Evolutionary conservation across 2,329 filamentous ascomycete genomes (phyloP).

Genomic region (Gyromitra esculenta): DNA sequence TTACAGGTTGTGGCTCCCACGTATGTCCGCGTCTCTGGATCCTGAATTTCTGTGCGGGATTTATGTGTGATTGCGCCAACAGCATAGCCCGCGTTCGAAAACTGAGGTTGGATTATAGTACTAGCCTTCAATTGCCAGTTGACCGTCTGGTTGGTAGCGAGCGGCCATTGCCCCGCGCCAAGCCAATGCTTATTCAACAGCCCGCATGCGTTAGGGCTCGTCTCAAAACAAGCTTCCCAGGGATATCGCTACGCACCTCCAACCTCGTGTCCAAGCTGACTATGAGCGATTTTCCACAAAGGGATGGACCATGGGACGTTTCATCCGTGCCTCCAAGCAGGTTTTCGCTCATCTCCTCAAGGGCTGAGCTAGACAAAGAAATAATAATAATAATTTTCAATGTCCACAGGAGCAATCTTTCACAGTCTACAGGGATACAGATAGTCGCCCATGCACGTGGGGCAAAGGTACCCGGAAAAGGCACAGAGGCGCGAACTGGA

Average conservation of each 20-base stretch:
- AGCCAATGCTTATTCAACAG: constrained; percentile 16
- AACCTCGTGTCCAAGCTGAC: not conserved
- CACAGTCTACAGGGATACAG: constrained; percentile 3
- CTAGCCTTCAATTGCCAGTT: constrained; percentile 1
- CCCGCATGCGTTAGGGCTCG: not conserved
- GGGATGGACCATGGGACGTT: not conserved
- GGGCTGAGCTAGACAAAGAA: constrained; percentile 3
- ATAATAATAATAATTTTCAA: not conserved
- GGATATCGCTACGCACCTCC: constrained; percentile 12
- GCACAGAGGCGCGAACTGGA: not conserved
- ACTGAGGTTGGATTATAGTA: constrained; percentile 13
- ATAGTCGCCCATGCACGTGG: not conserved
- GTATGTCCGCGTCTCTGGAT: not conserved
- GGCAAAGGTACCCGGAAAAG: constrained; percentile 11
- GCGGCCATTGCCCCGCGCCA: constrained; percentile 24
- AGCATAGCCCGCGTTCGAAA: constrained; percentile 3
- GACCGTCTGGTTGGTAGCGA: not conserved
- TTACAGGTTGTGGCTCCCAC: not conserved
- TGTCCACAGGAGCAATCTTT: not conserved
- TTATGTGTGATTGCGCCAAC: constrained; percentile 22
- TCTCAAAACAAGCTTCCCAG: constrained; percentile 38
- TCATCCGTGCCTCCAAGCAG: not conserved
- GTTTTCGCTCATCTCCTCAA: not conserved
- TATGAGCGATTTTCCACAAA: constrained; percentile 41
- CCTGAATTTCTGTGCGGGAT: constrained; percentile 28